These are phyloP conservation scores for Lactuca sativa DNA, from an alignment of 129 eudicot species.

Conservation along the genomic window DNA sequence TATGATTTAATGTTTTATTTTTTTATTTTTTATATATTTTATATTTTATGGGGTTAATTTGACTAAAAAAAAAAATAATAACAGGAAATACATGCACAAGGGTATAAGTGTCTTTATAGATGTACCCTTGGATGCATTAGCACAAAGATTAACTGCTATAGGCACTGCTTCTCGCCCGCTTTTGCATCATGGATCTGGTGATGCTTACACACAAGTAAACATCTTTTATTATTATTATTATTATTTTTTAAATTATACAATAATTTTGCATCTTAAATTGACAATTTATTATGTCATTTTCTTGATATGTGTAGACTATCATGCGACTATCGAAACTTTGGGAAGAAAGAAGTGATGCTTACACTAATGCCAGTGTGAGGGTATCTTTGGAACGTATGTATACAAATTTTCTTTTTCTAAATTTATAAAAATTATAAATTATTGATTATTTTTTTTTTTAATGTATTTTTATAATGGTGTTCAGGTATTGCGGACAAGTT, in stretches of 20 bases:
- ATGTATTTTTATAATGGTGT: neutral
- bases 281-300: neutral
- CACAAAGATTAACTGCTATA: conserved; percentile 65
- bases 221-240: neutral
- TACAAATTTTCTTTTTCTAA: neutral
- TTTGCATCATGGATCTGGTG: conserved; percentile 70
- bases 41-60: conserved; percentile 10
- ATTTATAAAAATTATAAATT: neutral
- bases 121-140: conserved; percentile 93
- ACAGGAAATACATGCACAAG: conserved; percentile 82
- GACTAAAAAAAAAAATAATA: conserved; percentile 5
- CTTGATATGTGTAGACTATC: conserved; percentile 48
- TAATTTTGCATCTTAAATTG: conserved; percentile 2
- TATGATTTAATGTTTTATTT: conserved; percentile 22
- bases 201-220: conserved; percentile 70
- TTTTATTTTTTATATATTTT: neutral
- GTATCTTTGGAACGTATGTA: conserved; percentile 80
- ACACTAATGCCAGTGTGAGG: conserved; percentile 65
- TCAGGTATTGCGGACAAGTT: conserved; percentile 75
- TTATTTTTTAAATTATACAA: neutral
- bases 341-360: conserved; percentile 77
- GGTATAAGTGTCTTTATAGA: conserved; percentile 89
- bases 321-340: conserved; percentile 57
- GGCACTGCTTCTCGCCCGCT: conserved; percentile 97
- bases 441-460: too few relatives aligned